Percentiles rank a stretch among this genome's conserved stretches.
Conservation (phyloP, 2,329 filamentous ascomycete genomes). For the Leptosphaerulina australis region DNA sequence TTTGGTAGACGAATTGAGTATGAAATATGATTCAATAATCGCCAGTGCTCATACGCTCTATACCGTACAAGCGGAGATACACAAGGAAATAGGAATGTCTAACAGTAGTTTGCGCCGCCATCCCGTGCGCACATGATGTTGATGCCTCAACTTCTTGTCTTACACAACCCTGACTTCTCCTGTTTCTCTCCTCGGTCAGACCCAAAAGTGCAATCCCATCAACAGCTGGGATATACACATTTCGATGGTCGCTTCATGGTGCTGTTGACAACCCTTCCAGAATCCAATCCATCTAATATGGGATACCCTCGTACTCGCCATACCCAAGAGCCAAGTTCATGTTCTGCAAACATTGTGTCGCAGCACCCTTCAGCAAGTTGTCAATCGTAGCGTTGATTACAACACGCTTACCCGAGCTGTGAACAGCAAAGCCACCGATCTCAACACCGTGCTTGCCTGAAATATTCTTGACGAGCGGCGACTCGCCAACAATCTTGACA, state of each 20-base stretch:
- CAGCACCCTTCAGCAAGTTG: constrained; percentile 90
- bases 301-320: constrained; percentile 86
- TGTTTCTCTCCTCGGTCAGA: constrained; percentile 7
- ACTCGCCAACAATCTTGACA: constrained; percentile 88
- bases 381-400: constrained; percentile 96
- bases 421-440: constrained; percentile 94
- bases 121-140: constrained; percentile 2
- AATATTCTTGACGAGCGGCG: constrained; percentile 84
- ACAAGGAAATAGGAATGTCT: constrained; percentile 15
- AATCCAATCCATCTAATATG: constrained; percentile 47
- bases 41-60: constrained; percentile 10
- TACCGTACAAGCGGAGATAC: constrained; percentile 17
- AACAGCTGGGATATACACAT: constrained; percentile 1
- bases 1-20: background rate
- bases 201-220: constrained; percentile 8
- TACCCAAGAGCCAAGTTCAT: constrained; percentile 93
- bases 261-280: background rate
- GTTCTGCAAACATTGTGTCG: constrained; percentile 92
- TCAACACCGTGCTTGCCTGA: constrained; percentile 85
- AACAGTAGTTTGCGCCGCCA: constrained; percentile 13
- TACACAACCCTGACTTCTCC: constrained; percentile 4
- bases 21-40: constrained; percentile 8
- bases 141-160: constrained; percentile 5
- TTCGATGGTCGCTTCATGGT: constrained; percentile 3
- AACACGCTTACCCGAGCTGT: constrained; percentile 85